A percentile compares a stretch with the other conserved stretches of the same genome.
phyloP scores from a whole-genome alignment of 257 asterid genomes.

The Scutellaria baicalensis region DNA sequence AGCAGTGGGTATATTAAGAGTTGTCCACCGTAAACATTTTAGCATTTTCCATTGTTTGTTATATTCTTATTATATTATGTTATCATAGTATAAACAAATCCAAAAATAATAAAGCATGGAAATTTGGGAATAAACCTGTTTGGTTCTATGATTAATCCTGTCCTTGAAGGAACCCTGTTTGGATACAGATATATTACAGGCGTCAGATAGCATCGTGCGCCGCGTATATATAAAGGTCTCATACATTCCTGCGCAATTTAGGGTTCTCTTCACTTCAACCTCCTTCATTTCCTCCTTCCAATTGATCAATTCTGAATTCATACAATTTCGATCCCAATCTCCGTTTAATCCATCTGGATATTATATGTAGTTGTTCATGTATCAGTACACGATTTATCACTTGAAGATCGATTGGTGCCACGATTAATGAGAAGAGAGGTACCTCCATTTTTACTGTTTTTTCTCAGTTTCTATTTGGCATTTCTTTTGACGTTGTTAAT shows the following conservation, averaged over 20 bases:
- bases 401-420: constrained; percentile 27
- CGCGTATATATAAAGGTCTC: constrained; percentile 19
- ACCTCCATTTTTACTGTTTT: background rate
- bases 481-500: background rate
- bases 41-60: too few species aligned
- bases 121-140: background rate
- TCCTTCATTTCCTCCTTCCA: constrained; percentile 14
- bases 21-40: too few species aligned
- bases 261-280: constrained; percentile 45
- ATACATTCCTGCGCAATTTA: constrained; percentile 70
- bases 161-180: background rate
- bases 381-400: constrained; percentile 15
- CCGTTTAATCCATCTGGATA: background rate
- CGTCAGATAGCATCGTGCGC: constrained; percentile 72
- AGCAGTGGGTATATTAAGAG: too few species aligned
- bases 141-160: background rate
- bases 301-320: constrained; percentile 20
- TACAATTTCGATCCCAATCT: background rate
- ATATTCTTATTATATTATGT: too few species aligned
- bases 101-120: background rate
- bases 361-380: constrained; percentile 8
- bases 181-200: constrained; percentile 16
- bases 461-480: background rate
- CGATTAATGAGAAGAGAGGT: constrained; percentile 18
- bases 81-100: too few species aligned